Evolutionary conservation across 2,329 filamentous ascomycete species (phyloP).

Genomic region (Phaeosphaeriaceae sp.): DNA sequence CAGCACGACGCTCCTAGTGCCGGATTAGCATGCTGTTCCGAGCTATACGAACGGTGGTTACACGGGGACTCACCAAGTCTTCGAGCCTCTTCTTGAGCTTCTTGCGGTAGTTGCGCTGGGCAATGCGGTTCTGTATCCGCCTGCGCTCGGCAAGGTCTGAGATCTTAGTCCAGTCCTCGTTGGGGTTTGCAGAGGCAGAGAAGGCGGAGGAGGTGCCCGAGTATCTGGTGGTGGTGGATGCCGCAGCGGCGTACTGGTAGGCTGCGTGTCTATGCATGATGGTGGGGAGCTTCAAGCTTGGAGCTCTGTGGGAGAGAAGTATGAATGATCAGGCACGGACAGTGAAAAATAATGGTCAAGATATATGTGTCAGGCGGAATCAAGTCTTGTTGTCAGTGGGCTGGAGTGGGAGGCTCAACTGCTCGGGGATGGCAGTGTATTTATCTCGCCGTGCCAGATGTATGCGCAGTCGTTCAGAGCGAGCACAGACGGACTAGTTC

Average conservation of each 20-base stretch:
- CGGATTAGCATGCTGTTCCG: constrained; percentile 24
- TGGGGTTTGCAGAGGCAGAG: constrained; percentile 90
- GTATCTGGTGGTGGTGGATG: constrained; percentile 62
- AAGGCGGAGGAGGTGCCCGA: constrained; percentile 92
- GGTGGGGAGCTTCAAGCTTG: constrained; percentile 17
- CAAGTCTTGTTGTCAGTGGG: constrained; percentile 23
- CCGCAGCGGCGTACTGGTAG: constrained; percentile 52
- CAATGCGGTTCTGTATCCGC: constrained; percentile 96
- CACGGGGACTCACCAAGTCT: constrained; percentile 62
- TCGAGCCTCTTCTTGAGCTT: constrained; percentile 90
- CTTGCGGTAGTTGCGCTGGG: constrained; percentile 96
- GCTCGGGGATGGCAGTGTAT: constrained; percentile 36
- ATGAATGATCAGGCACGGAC: constrained; percentile 3
- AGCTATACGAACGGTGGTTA: constrained; percentile 13
- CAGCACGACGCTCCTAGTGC: constrained; percentile 71
- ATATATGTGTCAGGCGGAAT: constrained; percentile 19
- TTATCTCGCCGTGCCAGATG: constrained; percentile 35
- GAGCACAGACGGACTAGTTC: constrained; percentile 37
- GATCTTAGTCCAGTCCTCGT: constrained; percentile 99
- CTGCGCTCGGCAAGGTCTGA: constrained; percentile 93
- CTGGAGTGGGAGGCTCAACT: constrained; percentile 29
- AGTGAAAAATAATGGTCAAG: constrained; percentile 7
- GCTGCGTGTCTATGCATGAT: constrained; percentile 54
- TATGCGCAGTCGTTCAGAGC: constrained; percentile 33
- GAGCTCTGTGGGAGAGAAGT: constrained; percentile 3